A percentile compares a stretch with the other conserved stretches of the same genome.
Conservation (phyloP, 1,284 basidiomycete species). For the Puccinia triticina region DNA sequence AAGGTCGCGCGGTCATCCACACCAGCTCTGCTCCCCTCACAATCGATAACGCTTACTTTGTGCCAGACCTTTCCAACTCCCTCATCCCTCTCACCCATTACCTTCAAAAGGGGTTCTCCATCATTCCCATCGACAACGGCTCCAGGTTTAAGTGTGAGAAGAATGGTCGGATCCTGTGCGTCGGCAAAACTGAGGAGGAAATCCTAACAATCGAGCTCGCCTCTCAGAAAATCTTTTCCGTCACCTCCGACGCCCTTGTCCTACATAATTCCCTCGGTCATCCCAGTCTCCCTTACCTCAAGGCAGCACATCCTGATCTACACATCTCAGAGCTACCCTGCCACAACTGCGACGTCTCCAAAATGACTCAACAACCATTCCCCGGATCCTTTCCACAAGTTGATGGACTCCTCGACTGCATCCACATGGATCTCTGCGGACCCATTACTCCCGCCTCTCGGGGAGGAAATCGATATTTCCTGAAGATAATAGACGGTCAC, state of each 20-base stretch:
- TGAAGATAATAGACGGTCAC: neutral
- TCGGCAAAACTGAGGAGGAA: neutral
- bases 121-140: neutral
- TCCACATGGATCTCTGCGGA: neutral
- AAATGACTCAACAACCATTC: neutral
- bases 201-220: neutral
- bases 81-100: neutral
- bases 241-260: neutral
- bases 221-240: neutral
- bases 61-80: neutral
- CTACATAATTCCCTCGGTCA: neutral
- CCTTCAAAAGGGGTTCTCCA: neutral
- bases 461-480: neutral
- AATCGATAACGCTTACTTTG: neutral
- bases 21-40: neutral
- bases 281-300: neutral
- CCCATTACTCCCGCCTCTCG: neutral
- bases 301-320: neutral
- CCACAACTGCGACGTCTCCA: neutral
- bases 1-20: neutral
- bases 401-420: neutral
- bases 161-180: neutral
- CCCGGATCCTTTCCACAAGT: neutral
- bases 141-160: neutral
- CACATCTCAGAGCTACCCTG: neutral